A percentile compares a stretch with the other conserved stretches of the same genome.
Conservation (phyloP, 2,329 filamentous ascomycete species). For the Zasmidium citrigriseum region DNA sequence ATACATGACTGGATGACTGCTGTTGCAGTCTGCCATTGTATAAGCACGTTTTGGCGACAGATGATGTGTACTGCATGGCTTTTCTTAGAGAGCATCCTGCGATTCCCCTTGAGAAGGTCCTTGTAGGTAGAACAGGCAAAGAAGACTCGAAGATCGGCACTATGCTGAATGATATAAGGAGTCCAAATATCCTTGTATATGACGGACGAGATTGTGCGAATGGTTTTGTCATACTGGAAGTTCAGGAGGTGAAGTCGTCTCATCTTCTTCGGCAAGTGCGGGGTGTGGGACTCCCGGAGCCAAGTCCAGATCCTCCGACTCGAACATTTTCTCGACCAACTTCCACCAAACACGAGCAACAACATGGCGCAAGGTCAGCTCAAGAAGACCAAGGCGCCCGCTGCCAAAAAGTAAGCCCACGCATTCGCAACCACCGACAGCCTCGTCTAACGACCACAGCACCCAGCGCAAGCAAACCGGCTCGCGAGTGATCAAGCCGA, state of each 20-base stretch:
- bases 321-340: neutral
- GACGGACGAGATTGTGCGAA: too few species aligned
- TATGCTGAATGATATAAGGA: too few species aligned
- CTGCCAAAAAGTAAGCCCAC: conserved; percentile 23
- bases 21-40: too few species aligned
- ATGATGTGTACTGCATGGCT: too few species aligned
- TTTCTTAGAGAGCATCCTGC: too few species aligned
- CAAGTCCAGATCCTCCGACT: neutral
- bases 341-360: neutral
- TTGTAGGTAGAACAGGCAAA: too few species aligned
- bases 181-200: too few species aligned
- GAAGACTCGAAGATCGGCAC: too few species aligned
- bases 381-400: conserved; percentile 33
- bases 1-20: too few species aligned
- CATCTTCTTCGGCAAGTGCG: neutral
- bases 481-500: conserved; percentile 64
- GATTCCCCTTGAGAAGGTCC: too few species aligned
- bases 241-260: neutral
- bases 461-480: conserved; percentile 46
- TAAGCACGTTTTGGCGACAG: too few species aligned
- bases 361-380: conserved; percentile 33
- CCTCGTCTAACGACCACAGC: conserved; percentile 12
- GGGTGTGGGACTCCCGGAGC: neutral
- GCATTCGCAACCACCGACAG: neutral
- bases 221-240: neutral